Conservation (phyloP, 345 rosid genomes). For the Linum trigynum region DNA sequence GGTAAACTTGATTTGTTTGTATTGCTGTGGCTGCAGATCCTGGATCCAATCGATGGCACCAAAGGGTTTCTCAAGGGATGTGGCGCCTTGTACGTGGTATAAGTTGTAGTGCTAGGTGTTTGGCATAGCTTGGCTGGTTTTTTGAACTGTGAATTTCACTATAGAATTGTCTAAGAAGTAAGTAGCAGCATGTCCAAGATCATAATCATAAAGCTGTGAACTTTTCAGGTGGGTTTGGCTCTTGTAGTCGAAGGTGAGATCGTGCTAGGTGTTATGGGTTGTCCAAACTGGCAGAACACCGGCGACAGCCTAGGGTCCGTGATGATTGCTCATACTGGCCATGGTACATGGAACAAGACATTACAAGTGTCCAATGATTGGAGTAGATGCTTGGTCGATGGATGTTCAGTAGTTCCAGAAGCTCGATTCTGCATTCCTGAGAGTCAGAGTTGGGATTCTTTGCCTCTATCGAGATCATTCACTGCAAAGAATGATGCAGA, state of each 20-base stretch:
- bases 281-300: constrained; percentile 67
- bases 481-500: constrained; percentile 33
- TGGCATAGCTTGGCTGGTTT: too few relatives aligned
- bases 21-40: neutral
- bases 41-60: constrained; percentile 5
- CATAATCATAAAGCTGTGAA: neutral
- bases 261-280: constrained; percentile 76
- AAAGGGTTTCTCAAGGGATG: constrained; percentile 2
- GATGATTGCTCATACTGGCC: constrained; percentile 64
- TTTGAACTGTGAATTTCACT: too few relatives aligned
- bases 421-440: constrained; percentile 72
- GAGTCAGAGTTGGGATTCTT: constrained; percentile 67
- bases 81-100: constrained; percentile 1
- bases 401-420: constrained; percentile 27
- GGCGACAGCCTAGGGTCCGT: constrained; percentile 34
- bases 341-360: constrained; percentile 71
- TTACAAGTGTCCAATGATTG: constrained; percentile 39
- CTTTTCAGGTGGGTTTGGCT: constrained; percentile 76
- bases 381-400: constrained; percentile 69
- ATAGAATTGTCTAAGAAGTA: too few relatives aligned
- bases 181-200: too few relatives aligned
- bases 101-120: neutral
- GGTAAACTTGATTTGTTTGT: neutral
- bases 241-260: constrained; percentile 78
- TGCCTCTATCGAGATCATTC: constrained; percentile 49